These are phyloP conservation scores for Rosellinia necatrix DNA, from an alignment of 2,329 filamentous ascomycete species.

Conservation along the genomic window DNA sequence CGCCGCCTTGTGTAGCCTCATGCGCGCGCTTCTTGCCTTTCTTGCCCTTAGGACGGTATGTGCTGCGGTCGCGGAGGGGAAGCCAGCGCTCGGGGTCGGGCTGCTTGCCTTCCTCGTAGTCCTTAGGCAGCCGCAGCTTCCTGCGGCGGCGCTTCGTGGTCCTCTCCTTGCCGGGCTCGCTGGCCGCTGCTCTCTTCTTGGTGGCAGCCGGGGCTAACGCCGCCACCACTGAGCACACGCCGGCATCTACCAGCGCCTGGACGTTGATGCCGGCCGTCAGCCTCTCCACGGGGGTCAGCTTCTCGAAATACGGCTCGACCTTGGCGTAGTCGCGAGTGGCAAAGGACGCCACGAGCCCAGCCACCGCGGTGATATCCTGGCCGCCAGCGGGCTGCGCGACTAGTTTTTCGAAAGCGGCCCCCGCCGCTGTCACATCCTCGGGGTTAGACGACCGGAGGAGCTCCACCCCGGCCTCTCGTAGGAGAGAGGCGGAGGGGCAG, in stretches of 20 bases:
- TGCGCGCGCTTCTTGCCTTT: slow-evolving; percentile 85
- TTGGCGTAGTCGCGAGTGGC: slow-evolving; percentile 64
- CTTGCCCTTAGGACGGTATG: slow-evolving; percentile 87
- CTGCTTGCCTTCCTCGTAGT: slow-evolving; percentile 76
- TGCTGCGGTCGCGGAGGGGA: slow-evolving; percentile 84
- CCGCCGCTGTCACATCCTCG: slow-evolving; percentile 71
- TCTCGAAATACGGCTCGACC: slow-evolving; percentile 57
- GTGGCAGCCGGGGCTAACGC: slow-evolving; percentile 45
- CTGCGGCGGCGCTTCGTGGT: slow-evolving; percentile 58
- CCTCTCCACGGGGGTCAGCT: slow-evolving; percentile 64
- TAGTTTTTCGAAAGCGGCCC: slow-evolving; percentile 77
- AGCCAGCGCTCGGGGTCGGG: slow-evolving; percentile 93
- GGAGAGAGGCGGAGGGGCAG: slow-evolving; percentile 64
- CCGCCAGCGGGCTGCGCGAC: slow-evolving; percentile 66
- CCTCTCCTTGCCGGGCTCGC: slow-evolving; percentile 45
- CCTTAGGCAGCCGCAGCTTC: slow-evolving; percentile 67
- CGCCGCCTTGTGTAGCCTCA: slow-evolving; percentile 83
- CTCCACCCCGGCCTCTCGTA: slow-evolving; percentile 81
- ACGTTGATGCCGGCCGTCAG: slow-evolving; percentile 67
- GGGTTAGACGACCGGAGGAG: slow-evolving; percentile 75
- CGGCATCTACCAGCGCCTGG: slow-evolving; percentile 65
- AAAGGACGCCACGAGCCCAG: slow-evolving; percentile 85
- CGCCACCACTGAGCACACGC: slow-evolving; percentile 59
- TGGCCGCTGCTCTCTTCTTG: slow-evolving; percentile 55
- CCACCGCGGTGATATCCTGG: slow-evolving; percentile 71